Conservation (phyloP, 1,139 yeast genomes). For the Zygosaccharomyces pseudobailii region DNA sequence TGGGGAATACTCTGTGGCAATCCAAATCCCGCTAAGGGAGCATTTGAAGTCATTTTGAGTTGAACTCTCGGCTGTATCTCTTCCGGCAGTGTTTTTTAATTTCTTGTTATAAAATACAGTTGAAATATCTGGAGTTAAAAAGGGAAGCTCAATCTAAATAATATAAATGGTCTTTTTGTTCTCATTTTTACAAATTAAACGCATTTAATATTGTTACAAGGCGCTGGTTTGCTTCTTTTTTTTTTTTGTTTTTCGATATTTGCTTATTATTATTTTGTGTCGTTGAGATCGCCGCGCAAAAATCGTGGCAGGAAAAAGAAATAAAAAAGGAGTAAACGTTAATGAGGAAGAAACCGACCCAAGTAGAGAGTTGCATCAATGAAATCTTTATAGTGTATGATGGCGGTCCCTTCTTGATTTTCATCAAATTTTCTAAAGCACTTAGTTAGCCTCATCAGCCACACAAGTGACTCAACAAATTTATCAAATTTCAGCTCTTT, state of each 20-base stretch:
- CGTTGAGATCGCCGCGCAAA: not conserved
- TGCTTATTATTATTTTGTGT: not conserved
- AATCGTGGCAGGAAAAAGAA: not conserved
- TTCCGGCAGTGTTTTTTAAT: too few relatives aligned
- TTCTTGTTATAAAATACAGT: too few relatives aligned
- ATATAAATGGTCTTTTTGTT: too few relatives aligned
- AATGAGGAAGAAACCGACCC: slow-evolving; percentile 34
- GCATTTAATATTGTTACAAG: not conserved
- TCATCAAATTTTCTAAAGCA: slow-evolving; percentile 72
- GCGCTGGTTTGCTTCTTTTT: not conserved
- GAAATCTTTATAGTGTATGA: slow-evolving; percentile 73
- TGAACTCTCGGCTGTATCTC: too few relatives aligned
- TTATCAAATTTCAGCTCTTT: slow-evolving; percentile 73
- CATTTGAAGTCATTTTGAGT: too few relatives aligned
- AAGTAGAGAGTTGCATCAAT: slow-evolving; percentile 45
- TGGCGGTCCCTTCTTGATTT: slow-evolving; percentile 72
- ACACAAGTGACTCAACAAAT: slow-evolving; percentile 75
- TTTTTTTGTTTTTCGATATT: not conserved
- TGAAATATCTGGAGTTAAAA: not conserved
- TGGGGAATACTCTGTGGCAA: not conserved
- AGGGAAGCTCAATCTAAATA: too few relatives aligned
- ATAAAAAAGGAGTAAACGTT: not conserved
- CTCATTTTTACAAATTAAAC: too few relatives aligned
- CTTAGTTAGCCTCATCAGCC: slow-evolving; percentile 72
- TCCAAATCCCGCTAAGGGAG: too few relatives aligned